A percentile compares a stretch with the other conserved stretches of the same genome.
Evolutionary conservation across 2,329 filamentous ascomycete species (phyloP).

Genomic region (Chrysosporium queenslandicum): DNA sequence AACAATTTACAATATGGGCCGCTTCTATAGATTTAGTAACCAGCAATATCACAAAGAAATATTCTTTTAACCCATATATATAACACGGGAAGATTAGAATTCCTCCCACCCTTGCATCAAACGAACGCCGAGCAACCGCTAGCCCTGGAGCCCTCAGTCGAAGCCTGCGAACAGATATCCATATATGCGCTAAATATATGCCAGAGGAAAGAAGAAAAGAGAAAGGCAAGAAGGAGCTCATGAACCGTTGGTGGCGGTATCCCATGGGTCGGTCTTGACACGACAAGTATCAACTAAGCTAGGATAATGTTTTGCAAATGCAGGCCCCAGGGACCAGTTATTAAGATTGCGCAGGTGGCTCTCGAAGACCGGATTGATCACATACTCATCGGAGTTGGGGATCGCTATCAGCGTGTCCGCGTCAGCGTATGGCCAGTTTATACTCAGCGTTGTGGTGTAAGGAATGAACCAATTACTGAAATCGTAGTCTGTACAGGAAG

Average conservation of each 20-base stretch:
- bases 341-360: conserved; percentile 61
- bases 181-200: conserved; percentile 2
- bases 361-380: conserved; percentile 82
- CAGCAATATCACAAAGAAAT: no score
- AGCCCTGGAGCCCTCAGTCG: neutral
- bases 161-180: neutral
- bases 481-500: conserved; percentile 46
- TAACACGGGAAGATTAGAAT: no score
- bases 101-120: neutral
- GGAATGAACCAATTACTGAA: conserved; percentile 79
- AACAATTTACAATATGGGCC: no score
- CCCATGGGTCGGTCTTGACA: conserved; percentile 23
- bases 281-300: conserved; percentile 37
- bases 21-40: no score
- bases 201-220: neutral
- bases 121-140: neutral
- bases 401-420: conserved; percentile 56
- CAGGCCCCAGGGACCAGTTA: conserved; percentile 71
- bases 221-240: neutral
- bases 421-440: conserved; percentile 78
- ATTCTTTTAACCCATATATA: no score
- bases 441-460: conserved; percentile 61
- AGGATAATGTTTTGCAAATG: conserved; percentile 58
- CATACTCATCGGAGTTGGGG: conserved; percentile 49
- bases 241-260: conserved; percentile 1